Percentiles rank a stretch among this genome's conserved stretches.
phyloP scores from a whole-genome alignment of 1,284 basidiomycete species.

The Pyrrhoderma noxium region DNA sequence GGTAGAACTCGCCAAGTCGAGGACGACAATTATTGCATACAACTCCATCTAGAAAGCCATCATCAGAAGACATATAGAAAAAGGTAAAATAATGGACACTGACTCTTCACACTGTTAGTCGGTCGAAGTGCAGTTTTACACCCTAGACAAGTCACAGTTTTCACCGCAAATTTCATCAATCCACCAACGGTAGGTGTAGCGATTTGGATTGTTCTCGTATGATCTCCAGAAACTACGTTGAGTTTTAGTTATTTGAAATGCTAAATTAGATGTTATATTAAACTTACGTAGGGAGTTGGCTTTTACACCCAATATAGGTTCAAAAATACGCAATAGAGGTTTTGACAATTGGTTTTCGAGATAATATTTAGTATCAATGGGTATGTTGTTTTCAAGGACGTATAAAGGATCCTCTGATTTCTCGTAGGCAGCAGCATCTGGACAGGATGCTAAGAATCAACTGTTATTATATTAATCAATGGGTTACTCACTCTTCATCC shows the following conservation, averaged over 20 bases:
- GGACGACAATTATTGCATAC: constrained; percentile 90
- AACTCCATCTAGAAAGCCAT: constrained; percentile 61
- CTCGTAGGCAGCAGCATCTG: constrained; percentile 94
- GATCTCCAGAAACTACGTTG: constrained; percentile 78
- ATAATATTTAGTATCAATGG: constrained; percentile 95
- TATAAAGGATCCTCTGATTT: constrained; percentile 96
- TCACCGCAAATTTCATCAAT: constrained; percentile 95
- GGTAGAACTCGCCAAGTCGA: constrained; percentile 80
- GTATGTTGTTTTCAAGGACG: constrained; percentile 92
- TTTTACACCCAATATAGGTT: constrained; percentile 92
- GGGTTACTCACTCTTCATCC: constrained; percentile 66
- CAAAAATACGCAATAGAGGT: constrained; percentile 92
- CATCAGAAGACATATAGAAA: constrained; percentile 8
- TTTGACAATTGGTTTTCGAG: constrained; percentile 95
- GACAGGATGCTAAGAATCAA: neutral
- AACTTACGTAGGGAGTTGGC: constrained; percentile 71
- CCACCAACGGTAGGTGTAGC: constrained; percentile 92
- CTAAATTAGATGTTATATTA: constrained; percentile 1
- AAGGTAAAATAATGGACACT: constrained; percentile 20
- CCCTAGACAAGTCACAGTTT: constrained; percentile 86
- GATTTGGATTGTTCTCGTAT: constrained; percentile 88
- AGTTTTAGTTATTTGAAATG: constrained; percentile 12
- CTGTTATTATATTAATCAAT: neutral
- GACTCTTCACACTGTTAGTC: constrained; percentile 67
- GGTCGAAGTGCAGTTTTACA: constrained; percentile 82